Percentiles rank a stretch among this genome's conserved stretches.
phyloP scores from a whole-genome alignment of 768 basidiomycete genomes.

The Trametes cubensis region DNA sequence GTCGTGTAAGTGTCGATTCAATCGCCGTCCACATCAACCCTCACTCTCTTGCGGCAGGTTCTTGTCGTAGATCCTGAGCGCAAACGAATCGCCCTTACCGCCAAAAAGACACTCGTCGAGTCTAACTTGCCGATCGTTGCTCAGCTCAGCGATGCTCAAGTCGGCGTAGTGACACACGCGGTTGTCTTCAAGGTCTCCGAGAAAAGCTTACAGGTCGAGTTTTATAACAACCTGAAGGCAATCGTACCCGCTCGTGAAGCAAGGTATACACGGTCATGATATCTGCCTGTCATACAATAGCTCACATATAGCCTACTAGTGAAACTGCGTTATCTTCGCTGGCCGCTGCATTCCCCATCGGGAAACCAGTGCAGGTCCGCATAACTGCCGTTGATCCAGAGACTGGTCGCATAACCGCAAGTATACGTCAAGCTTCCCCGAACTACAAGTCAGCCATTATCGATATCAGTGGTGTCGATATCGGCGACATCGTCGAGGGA shows the following conservation, averaged over 20 bases:
- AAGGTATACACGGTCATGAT: slow-evolving; percentile 51
- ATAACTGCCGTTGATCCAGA: slow-evolving; percentile 66
- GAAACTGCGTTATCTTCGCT: slow-evolving; percentile 64
- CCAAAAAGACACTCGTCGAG: slow-evolving; percentile 88
- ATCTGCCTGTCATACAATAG: neutral
- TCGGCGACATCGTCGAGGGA: slow-evolving; percentile 75
- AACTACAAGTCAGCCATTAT: slow-evolving; percentile 49
- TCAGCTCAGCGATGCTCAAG: slow-evolving; percentile 63
- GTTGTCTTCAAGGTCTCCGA: slow-evolving; percentile 84
- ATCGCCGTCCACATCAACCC: slow-evolving; percentile 6
- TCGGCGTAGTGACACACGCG: slow-evolving; percentile 76
- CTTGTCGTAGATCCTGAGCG: slow-evolving; percentile 80
- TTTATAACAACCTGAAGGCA: slow-evolving; percentile 88
- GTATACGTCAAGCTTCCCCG: slow-evolving; percentile 77
- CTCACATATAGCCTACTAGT: slow-evolving; percentile 42
- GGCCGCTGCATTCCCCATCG: slow-evolving; percentile 67
- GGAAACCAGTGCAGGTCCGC: slow-evolving; percentile 84
- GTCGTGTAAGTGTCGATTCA: slow-evolving; percentile 59
- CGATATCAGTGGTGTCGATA: slow-evolving; percentile 74
- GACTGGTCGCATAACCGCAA: slow-evolving; percentile 72
- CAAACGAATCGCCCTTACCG: slow-evolving; percentile 81
- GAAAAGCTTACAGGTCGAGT: slow-evolving; percentile 82
- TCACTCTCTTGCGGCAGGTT: slow-evolving; percentile 50
- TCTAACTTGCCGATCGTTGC: slow-evolving; percentile 74
- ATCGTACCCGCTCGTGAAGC: slow-evolving; percentile 80